phyloP scores from a whole-genome alignment of 108 stramenopile species.

The Skeletonema marinoi region DNA sequence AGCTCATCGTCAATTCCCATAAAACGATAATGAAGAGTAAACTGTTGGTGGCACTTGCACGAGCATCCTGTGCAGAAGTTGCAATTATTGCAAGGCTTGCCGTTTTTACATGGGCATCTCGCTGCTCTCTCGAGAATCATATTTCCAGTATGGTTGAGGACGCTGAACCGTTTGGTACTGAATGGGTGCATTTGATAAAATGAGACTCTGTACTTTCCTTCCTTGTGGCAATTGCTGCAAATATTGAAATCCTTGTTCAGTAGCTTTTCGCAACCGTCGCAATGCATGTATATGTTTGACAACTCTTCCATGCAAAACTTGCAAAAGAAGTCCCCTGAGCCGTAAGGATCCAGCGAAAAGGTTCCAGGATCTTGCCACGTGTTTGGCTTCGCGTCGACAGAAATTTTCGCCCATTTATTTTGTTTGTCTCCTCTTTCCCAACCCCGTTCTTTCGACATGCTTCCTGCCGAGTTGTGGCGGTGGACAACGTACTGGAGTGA shows the following conservation, averaged over 20 bases:
- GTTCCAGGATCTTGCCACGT: constrained; percentile 32
- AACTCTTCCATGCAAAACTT: constrained; percentile 75
- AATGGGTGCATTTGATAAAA: constrained; percentile 60
- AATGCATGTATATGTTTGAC: constrained; percentile 87
- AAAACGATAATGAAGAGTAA: constrained; percentile 67
- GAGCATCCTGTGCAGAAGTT: constrained; percentile 68
- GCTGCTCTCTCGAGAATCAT: constrained; percentile 15
- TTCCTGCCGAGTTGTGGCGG: constrained; percentile 31
- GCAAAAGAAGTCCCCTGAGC: constrained; percentile 71
- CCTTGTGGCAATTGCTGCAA: constrained; percentile 69
- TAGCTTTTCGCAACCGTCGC: constrained; percentile 85
- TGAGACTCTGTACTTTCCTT: constrained; percentile 35
- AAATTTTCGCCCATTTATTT: constrained; percentile 12
- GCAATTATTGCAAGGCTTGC: constrained; percentile 56
- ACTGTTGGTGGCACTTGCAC: constrained; percentile 72
- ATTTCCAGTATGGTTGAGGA: constrained; percentile 64
- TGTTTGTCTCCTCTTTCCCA: constrained; percentile 7
- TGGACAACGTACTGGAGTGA: constrained; percentile 43
- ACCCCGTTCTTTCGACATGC: constrained; percentile 1
- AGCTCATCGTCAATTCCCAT: constrained; percentile 48
- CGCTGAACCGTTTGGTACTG: constrained; percentile 49
- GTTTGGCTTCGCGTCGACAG: constrained; percentile 43
- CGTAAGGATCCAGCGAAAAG: constrained; percentile 46
- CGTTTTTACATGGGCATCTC: constrained; percentile 77
- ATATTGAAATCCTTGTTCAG: constrained; percentile 86